These are phyloP conservation scores for Stromatinia cepivora DNA, from an alignment of 2,329 filamentous ascomycete genomes.

Conservation along the genomic window DNA sequence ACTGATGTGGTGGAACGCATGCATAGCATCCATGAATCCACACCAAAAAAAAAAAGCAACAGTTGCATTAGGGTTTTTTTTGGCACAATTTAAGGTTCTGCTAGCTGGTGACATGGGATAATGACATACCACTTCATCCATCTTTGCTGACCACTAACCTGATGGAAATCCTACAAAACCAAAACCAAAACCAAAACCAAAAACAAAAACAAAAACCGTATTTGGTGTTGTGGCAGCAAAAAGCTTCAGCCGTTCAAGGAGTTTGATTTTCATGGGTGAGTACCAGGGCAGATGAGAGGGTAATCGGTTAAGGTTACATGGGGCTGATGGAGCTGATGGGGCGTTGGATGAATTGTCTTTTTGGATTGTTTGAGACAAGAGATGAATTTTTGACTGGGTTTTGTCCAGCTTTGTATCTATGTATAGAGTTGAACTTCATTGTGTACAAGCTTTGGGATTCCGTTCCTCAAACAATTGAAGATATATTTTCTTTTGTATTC, in stretches of 20 bases:
- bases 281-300: not conserved
- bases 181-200: not conserved
- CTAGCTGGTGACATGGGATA: not conserved
- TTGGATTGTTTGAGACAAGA: not conserved
- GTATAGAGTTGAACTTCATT: not conserved
- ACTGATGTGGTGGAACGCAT: not conserved
- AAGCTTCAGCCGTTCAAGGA: slow-evolving; percentile 14
- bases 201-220: not conserved
- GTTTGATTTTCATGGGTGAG: not conserved
- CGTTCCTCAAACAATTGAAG: not conserved
- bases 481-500: not conserved
- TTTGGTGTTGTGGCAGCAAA: no score
- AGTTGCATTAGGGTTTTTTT: not conserved
- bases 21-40: no score
- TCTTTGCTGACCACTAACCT: not conserved
- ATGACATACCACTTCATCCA: not conserved
- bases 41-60: no score
- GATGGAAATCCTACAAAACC: not conserved
- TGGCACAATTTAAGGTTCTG: not conserved
- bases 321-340: no score
- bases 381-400: not conserved
- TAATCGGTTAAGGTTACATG: slow-evolving; percentile 7
- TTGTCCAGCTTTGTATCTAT: not conserved
- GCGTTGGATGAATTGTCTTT: not conserved
- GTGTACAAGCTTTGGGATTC: not conserved